Evolutionary conservation across 169 alveolate genomes (phyloP).

Genomic region (Cryptosporidium tyzzeri): DNA sequence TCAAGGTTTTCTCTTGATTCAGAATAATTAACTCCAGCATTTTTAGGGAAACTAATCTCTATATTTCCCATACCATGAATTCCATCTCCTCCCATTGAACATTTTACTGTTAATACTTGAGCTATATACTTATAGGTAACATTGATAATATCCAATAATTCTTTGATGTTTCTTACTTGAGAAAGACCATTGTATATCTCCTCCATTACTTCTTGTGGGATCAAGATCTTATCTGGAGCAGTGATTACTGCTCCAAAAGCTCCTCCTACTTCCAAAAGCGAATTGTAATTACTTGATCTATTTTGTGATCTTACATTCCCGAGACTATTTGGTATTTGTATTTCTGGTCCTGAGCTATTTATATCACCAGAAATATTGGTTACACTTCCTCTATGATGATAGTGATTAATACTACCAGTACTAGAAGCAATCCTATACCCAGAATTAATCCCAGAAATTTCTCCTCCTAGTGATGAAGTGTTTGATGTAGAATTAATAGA

Average conservation of each 20-base stretch:
- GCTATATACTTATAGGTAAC: constrained; percentile 22
- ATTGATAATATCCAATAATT: constrained; percentile 51
- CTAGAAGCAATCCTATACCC: not conserved
- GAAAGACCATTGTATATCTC: constrained; percentile 70
- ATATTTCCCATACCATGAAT: not conserved
- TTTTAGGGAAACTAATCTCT: constrained; percentile 50
- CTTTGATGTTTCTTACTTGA: constrained; percentile 15
- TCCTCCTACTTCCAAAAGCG: not conserved
- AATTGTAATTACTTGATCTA: not conserved
- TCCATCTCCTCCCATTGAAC: constrained; percentile 10
- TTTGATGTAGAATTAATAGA: not conserved
- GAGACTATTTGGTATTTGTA: not conserved
- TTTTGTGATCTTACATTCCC: not conserved
- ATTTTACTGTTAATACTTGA: constrained; percentile 1
- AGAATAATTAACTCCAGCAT: constrained; percentile 17
- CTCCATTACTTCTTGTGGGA: constrained; percentile 52
- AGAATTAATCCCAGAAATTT: not conserved
- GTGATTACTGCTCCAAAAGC: not conserved
- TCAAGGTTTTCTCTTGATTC: not conserved
- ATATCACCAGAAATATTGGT: not conserved
- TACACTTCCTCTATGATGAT: not conserved
- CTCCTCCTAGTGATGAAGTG: not conserved
- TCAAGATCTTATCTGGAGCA: not conserved
- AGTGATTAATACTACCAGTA: no score
- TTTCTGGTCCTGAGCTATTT: not conserved